phyloP scores from a whole-genome alignment of 1,284 basidiomycete species.

The Trametes versicolor region DNA sequence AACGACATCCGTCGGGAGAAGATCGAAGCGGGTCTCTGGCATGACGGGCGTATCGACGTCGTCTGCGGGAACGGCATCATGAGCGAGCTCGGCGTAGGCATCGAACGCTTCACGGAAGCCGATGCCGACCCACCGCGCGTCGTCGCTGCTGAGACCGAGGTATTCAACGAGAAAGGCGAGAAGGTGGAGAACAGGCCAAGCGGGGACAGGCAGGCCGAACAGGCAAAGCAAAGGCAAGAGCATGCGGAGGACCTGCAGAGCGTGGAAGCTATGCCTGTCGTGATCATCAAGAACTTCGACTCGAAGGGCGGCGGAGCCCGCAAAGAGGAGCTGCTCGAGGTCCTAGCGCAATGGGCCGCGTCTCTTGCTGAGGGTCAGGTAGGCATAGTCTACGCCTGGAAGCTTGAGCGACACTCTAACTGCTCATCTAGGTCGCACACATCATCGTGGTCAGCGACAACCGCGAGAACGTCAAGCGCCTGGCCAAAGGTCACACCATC shows the following conservation, averaged over 20 bases:
- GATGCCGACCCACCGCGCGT: constrained; percentile 45
- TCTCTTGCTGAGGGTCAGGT: constrained; percentile 83
- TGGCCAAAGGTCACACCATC: constrained; percentile 72
- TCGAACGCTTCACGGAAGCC: constrained; percentile 60
- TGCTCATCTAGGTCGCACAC: constrained; percentile 76
- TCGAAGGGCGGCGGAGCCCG: constrained; percentile 66
- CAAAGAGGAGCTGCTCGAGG: constrained; percentile 78
- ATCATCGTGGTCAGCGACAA: constrained; percentile 94
- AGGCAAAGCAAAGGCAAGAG: constrained; percentile 45
- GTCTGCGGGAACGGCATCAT: constrained; percentile 87
- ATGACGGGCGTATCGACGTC: constrained; percentile 84
- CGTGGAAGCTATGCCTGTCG: constrained; percentile 80
- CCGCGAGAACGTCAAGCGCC: constrained; percentile 84
- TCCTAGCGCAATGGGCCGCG: constrained; percentile 89
- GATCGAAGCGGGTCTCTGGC: constrained; percentile 73
- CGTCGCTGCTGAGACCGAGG: constrained; percentile 12
- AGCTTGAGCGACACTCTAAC: constrained; percentile 22
- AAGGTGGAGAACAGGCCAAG: constrained; percentile 26
- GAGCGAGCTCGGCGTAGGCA: constrained; percentile 83
- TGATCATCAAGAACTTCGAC: constrained; percentile 85
- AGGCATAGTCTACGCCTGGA: constrained; percentile 29
- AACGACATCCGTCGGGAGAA: constrained; percentile 51
- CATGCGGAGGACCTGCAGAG: constrained; percentile 56
- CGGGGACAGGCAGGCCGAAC: constrained; percentile 40
- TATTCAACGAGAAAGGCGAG: constrained; percentile 17